Percentiles rank a stretch among this genome's conserved stretches.
Conservation (phyloP, 768 basidiomycete species). For the Leccinellum rugosiceps region DNA sequence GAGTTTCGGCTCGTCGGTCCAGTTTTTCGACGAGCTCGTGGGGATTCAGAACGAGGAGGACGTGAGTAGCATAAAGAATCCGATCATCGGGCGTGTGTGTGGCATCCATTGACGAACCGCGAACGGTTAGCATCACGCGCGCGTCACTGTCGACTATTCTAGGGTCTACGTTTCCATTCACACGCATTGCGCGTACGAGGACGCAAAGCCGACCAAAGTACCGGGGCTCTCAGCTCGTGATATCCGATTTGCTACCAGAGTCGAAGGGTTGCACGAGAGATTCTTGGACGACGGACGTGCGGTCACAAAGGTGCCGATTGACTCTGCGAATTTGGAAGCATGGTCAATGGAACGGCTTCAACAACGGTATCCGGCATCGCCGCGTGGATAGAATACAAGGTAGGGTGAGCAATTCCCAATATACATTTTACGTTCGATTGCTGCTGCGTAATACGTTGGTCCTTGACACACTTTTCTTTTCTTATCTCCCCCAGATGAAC, state of each 20-base stretch:
- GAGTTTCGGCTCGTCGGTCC: constrained; percentile 20
- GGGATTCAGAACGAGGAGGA: constrained; percentile 30
- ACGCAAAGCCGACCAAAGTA: constrained; percentile 12
- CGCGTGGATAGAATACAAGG: neutral
- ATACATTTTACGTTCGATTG: neutral
- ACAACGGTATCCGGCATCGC: constrained; percentile 16
- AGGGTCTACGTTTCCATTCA: constrained; percentile 23
- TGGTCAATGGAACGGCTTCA: constrained; percentile 27
- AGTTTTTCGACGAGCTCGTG: constrained; percentile 28
- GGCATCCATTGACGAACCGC: neutral
- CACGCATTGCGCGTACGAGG: constrained; percentile 28
- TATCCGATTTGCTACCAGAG: constrained; percentile 42
- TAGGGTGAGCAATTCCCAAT: neutral
- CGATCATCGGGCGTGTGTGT: neutral
- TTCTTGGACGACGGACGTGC: constrained; percentile 25
- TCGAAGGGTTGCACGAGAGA: constrained; percentile 35
- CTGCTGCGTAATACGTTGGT: constrained; percentile 2
- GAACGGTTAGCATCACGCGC: constrained; percentile 29
- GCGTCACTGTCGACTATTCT: constrained; percentile 26
- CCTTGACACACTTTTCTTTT: neutral
- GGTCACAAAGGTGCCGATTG: constrained; percentile 19
- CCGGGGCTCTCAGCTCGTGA: constrained; percentile 52
- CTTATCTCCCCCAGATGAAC: constrained; percentile 30
- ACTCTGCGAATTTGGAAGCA: constrained; percentile 6
- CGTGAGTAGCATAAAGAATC: constrained; percentile 18